These are phyloP conservation scores for Epichloe amarillans DNA, from an alignment of 2,329 filamentous ascomycete genomes.

Conservation along the genomic window DNA sequence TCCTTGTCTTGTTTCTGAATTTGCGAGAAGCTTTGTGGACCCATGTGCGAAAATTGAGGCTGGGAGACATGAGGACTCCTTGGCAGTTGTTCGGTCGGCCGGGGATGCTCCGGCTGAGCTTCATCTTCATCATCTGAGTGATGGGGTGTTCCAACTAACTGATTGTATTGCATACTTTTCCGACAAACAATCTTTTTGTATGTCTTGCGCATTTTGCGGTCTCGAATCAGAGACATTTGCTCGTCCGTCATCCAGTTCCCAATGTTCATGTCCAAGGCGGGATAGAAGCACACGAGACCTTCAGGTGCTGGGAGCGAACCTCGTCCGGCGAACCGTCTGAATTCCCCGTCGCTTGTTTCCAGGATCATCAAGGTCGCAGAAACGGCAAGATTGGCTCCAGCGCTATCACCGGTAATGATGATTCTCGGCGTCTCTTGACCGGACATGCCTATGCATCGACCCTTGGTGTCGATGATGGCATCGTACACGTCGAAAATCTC, in stretches of 20 bases:
- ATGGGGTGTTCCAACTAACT: conserved; percentile 70
- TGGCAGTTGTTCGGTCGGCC: conserved; percentile 6
- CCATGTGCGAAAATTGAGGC: conserved; percentile 38
- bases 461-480: conserved; percentile 23
- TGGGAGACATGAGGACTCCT: conserved; percentile 21
- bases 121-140: conserved; percentile 63
- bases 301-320: conserved; percentile 58
- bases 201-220: conserved; percentile 62
- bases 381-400: conserved; percentile 37
- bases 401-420: conserved; percentile 34
- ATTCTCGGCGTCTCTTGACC: conserved; percentile 24
- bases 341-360: conserved; percentile 46
- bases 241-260: conserved; percentile 99
- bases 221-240: conserved; percentile 87
- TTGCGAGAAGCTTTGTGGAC: conserved; percentile 21
- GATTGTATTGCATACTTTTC: conserved; percentile 81
- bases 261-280: conserved; percentile 90
- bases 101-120: conserved; percentile 18
- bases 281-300: conserved; percentile 77
- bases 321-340: conserved; percentile 20
- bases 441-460: conserved; percentile 31
- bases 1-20: conserved; percentile 6
- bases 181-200: conserved; percentile 67
- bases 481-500: conserved; percentile 36
- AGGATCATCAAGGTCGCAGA: conserved; percentile 81